A percentile compares a stretch with the other conserved stretches of the same genome.
phyloP scores from a whole-genome alignment of 73 alveolate species.

The Paramecium biaurelia region DNA sequence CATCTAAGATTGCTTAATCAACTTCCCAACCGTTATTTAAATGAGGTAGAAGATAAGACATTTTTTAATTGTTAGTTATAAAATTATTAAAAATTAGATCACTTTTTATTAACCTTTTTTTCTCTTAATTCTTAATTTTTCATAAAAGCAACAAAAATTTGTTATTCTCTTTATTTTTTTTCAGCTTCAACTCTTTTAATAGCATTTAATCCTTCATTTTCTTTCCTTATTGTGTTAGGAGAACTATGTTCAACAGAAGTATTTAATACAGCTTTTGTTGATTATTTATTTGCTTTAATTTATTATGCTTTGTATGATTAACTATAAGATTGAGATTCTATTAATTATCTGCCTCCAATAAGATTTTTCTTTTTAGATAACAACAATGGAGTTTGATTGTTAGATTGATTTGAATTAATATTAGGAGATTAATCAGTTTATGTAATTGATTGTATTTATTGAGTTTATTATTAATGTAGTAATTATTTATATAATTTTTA shows the following conservation, averaged over 20 bases:
- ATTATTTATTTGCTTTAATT: background rate
- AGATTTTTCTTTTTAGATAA: background rate
- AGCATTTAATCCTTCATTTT: background rate
- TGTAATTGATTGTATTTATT: background rate
- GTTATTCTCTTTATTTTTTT: background rate
- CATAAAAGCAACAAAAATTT: background rate
- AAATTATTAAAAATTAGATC: background rate
- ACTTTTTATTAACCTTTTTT: background rate
- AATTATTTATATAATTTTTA: background rate
- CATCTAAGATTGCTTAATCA: slow-evolving; percentile 92
- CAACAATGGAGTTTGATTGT: background rate
- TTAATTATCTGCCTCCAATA: background rate
- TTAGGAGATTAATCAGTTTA: background rate
- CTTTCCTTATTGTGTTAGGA: slow-evolving; percentile 1
- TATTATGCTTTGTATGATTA: background rate
- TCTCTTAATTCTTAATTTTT: background rate
- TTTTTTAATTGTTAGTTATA: slow-evolving; percentile 61
- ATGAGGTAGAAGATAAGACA: slow-evolving; percentile 99
- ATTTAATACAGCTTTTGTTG: background rate
- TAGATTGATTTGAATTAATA: background rate
- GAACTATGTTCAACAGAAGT: slow-evolving; percentile 15
- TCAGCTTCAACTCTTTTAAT: background rate
- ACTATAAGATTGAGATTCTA: background rate
- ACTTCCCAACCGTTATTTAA: slow-evolving; percentile 99
- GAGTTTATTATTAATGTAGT: background rate